Evolutionary conservation across 768 basidiomycete genomes (phyloP).

Genomic region (Trametes sanguinea): DNA sequence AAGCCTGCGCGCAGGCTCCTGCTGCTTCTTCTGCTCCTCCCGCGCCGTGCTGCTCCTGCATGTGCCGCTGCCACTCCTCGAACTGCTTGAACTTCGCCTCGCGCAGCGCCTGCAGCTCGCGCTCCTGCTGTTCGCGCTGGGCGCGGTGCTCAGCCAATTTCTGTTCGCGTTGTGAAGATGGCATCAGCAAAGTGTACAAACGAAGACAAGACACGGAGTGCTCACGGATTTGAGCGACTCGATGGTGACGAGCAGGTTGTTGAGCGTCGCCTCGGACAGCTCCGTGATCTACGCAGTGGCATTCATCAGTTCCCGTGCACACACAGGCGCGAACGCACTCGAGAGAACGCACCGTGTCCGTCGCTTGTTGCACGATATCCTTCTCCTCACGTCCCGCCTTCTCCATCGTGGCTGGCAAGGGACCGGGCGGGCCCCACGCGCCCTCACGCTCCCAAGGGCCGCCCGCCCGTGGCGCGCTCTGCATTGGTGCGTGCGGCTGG

Average conservation of each 20-base stretch:
- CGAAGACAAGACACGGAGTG: conserved; percentile 4
- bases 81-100: conserved; percentile 55
- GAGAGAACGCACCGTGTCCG: conserved; percentile 28
- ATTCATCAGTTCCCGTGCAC: not conserved
- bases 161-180: conserved; percentile 25
- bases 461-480: no score
- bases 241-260: conserved; percentile 56
- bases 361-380: conserved; percentile 30
- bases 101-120: conserved; percentile 43
- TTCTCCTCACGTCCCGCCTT: conserved; percentile 37
- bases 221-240: conserved; percentile 63
- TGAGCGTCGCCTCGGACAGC: conserved; percentile 68
- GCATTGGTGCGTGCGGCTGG: no score
- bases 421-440: conserved; percentile 19
- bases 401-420: conserved; percentile 4
- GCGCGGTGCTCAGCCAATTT: conserved; percentile 33
- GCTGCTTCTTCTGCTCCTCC: conserved; percentile 5
- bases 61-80: conserved; percentile 37
- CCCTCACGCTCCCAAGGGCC: conserved; percentile 3
- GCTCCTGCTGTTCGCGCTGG: conserved; percentile 31
- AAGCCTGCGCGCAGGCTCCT: conserved; percentile 17
- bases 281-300: conserved; percentile 50
- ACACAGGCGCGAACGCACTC: conserved; percentile 30
- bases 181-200: not conserved
- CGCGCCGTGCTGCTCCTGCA: conserved; percentile 34